Conservation (phyloP, 352 stramenopile species). For the Phytophthora palmivora region DNA sequence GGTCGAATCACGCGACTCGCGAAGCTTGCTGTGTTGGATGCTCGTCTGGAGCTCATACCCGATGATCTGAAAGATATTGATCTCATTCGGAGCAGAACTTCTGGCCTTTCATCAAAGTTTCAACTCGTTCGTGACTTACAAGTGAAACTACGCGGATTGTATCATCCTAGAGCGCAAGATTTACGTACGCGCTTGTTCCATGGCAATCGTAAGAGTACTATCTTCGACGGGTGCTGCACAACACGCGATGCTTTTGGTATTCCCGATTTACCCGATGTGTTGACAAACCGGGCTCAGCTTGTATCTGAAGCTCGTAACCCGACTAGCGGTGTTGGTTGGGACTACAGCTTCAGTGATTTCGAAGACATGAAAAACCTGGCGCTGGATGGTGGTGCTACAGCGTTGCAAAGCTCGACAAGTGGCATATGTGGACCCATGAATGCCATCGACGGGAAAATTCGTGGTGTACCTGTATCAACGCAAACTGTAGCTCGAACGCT, state of each 20-base stretch:
- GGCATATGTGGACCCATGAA: conserved; percentile 53
- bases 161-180: conserved; percentile 70
- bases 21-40: conserved; percentile 39
- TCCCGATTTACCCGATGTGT: conserved; percentile 39
- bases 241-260: conserved; percentile 50
- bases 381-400: conserved; percentile 52
- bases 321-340: conserved; percentile 70
- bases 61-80: conserved; percentile 25
- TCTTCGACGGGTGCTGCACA: conserved; percentile 60
- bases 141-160: conserved; percentile 64
- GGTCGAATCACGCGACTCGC: conserved; percentile 57
- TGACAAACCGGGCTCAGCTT: conserved; percentile 57
- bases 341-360: conserved; percentile 78
- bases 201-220: conserved; percentile 36
- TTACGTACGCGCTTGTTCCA: conserved; percentile 63
- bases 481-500: conserved; percentile 62
- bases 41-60: conserved; percentile 47
- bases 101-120: conserved; percentile 63
- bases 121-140: conserved; percentile 61
- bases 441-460: conserved; percentile 73
- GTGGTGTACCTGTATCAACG: conserved; percentile 42
- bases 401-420: conserved; percentile 75
- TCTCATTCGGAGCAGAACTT: conserved; percentile 31
- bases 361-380: conserved; percentile 56
- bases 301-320: conserved; percentile 49